phyloP scores from a whole-genome alignment of 495 filamentous ascomycete genomes.

The Podospora australis region DNA sequence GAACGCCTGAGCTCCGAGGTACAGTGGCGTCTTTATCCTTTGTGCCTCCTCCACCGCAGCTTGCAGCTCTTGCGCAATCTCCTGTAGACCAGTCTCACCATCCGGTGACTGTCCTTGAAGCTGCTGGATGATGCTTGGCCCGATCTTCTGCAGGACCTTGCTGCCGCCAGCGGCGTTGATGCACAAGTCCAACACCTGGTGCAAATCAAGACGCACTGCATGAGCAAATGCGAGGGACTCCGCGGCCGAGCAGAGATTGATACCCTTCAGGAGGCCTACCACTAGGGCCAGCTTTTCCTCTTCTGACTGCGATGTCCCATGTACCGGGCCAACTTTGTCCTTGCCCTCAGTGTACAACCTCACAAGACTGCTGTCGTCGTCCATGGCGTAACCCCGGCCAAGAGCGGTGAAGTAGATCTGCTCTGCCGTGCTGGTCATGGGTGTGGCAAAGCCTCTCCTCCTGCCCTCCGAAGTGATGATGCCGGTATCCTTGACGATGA shows the following conservation, averaged over 20 bases:
- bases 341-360: slow-evolving; percentile 49
- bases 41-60: slow-evolving; percentile 48
- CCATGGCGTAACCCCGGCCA: slow-evolving; percentile 52
- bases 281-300: slow-evolving; percentile 49
- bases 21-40: slow-evolving; percentile 34
- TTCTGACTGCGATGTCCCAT: slow-evolving; percentile 33
- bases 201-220: slow-evolving; percentile 54
- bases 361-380: slow-evolving; percentile 67
- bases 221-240: slow-evolving; percentile 64
- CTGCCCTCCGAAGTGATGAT: slow-evolving; percentile 70
- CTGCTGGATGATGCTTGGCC: slow-evolving; percentile 47
- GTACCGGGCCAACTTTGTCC: slow-evolving; percentile 29
- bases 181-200: slow-evolving; percentile 61
- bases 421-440: slow-evolving; percentile 64
- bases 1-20: slow-evolving; percentile 33
- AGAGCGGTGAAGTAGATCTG: slow-evolving; percentile 60
- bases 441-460: slow-evolving; percentile 54
- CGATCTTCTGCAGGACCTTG: slow-evolving; percentile 51
- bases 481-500: slow-evolving; percentile 74
- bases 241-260: slow-evolving; percentile 57
- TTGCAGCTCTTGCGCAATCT: slow-evolving; percentile 41
- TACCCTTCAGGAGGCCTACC: slow-evolving; percentile 51
- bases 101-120: slow-evolving; percentile 22
- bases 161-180: slow-evolving; percentile 65
- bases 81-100: slow-evolving; percentile 24